Evolutionary conservation across 352 stramenopile genomes (phyloP), one percentile per base, ranked within the genome.

Genomic region (Phytophthora chlamydospora): DNA sequence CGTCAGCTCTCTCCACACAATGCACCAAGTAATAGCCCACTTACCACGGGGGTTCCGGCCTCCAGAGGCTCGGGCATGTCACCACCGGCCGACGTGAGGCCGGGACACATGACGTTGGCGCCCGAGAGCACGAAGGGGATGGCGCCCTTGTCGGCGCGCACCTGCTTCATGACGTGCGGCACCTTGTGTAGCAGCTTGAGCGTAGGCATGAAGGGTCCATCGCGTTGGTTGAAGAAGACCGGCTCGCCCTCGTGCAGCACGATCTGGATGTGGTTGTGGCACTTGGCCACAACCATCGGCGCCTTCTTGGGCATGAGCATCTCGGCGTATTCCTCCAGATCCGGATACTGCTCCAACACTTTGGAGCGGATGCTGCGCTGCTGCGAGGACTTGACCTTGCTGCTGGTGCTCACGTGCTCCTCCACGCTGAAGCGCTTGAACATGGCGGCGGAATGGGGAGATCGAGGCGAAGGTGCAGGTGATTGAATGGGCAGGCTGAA

Each of bases 101-200:
- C 97, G 12, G 97, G 97, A 58, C 97, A 99, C 97, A 99, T 99
- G 52, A 99, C 95, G 80, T 99, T 99, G 19, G 97, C 97, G 13
- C 97, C 97, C 6, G 96, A 98, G 11, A 99, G 76, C 53, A 99
- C 79, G 68, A 98, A 99, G 49, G 96, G 97, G 78, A 99, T 99
- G 1, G 97, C 97, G 43, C 97, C 97, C 75, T 98, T 98, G 80
- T 99, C 97, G 2, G 98, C 97, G 39, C 90, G 82, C 62, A 98
- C 92, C 51, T 87, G 80, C 64, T 95, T 93, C 92, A 98, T 98
- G 39, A 98, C 90, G 49, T 95, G 83, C 36, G 93, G 93, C 35
- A 96, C 83, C 74, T 97, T 96, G 76, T 99, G 96, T 21, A 99
- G 76, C 38, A 99, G 81, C 66, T 94, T 91, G 21, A 99, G 83